Percentiles rank a stretch among this genome's conserved stretches.
Conservation (phyloP, 2,329 filamentous ascomycete species). For the Chrysosporium queenslandicum region DNA sequence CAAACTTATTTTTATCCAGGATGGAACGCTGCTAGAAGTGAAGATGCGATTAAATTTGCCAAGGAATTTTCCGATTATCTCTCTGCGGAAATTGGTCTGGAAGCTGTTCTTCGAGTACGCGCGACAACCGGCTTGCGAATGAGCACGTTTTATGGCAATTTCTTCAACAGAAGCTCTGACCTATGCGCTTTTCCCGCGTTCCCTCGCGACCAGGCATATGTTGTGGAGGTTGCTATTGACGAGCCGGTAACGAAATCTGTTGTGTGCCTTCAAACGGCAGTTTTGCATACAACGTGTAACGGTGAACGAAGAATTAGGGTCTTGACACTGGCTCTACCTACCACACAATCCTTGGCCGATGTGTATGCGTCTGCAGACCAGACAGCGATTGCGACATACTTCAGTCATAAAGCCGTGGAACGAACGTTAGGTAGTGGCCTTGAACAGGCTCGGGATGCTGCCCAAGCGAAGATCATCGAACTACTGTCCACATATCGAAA, state of each 20-base stretch:
- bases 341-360: conserved; percentile 80
- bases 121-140: conserved; percentile 91
- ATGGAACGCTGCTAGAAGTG: conserved; percentile 86
- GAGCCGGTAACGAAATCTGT: conserved; percentile 86
- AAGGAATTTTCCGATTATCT: conserved; percentile 93
- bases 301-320: conserved; percentile 92
- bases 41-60: conserved; percentile 96
- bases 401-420: conserved; percentile 96
- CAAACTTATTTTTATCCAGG: conserved; percentile 98
- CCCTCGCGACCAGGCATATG: conserved; percentile 92
- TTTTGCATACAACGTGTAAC: conserved; percentile 95
- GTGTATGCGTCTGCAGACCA: conserved; percentile 93
- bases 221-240: conserved; percentile 96
- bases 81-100: conserved; percentile 90
- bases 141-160: conserved; percentile 98
- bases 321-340: conserved; percentile 83
- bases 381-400: conserved; percentile 84
- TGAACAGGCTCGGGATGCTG: conserved; percentile 78
- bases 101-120: conserved; percentile 89
- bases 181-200: conserved; percentile 97
- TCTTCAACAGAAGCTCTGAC: conserved; percentile 97
- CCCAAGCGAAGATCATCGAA: conserved; percentile 86
- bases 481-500: conserved; percentile 93
- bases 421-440: conserved; percentile 73
- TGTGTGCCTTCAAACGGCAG: conserved; percentile 85